phyloP scores from a whole-genome alignment of 1,284 basidiomycete genomes.

The Leccinum subrobustum region DNA sequence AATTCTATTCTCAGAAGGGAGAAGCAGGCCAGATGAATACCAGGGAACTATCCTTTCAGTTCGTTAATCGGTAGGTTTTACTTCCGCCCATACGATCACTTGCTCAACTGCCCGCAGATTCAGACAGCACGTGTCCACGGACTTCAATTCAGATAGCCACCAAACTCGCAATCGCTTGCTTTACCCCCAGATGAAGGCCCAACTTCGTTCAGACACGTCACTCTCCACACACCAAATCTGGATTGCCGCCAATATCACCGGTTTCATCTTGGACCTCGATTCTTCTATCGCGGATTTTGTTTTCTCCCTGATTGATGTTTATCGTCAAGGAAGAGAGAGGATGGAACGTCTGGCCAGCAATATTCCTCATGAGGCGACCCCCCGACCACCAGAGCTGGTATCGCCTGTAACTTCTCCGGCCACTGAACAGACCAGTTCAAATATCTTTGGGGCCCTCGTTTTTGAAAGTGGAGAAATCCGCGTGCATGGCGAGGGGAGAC shows the following conservation, averaged over 20 bases:
- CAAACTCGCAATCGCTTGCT: slow-evolving; percentile 72
- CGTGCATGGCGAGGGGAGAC: slow-evolving; percentile 50
- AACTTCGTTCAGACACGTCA: slow-evolving; percentile 60
- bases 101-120: slow-evolving; percentile 51
- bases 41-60: slow-evolving; percentile 77
- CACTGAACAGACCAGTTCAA: slow-evolving; percentile 45
- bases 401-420: slow-evolving; percentile 7
- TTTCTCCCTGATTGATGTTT: slow-evolving; percentile 83
- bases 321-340: slow-evolving; percentile 77
- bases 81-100: background rate
- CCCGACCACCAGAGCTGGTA: slow-evolving; percentile 23
- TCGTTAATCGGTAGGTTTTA: slow-evolving; percentile 64
- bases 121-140: slow-evolving; percentile 62
- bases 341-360: slow-evolving; percentile 61
- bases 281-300: slow-evolving; percentile 78
- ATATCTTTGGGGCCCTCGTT: slow-evolving; percentile 69
- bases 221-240: slow-evolving; percentile 55
- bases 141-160: slow-evolving; percentile 76
- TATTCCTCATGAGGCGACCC: slow-evolving; percentile 44
- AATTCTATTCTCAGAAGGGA: slow-evolving; percentile 71
- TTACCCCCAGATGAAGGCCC: slow-evolving; percentile 79
- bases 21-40: slow-evolving; percentile 79
- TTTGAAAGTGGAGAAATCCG: slow-evolving; percentile 82
- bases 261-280: slow-evolving; percentile 85
- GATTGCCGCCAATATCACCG: slow-evolving; percentile 76